phyloP scores from a whole-genome alignment of 306 rosid species.

The Castanea sativa region DNA sequence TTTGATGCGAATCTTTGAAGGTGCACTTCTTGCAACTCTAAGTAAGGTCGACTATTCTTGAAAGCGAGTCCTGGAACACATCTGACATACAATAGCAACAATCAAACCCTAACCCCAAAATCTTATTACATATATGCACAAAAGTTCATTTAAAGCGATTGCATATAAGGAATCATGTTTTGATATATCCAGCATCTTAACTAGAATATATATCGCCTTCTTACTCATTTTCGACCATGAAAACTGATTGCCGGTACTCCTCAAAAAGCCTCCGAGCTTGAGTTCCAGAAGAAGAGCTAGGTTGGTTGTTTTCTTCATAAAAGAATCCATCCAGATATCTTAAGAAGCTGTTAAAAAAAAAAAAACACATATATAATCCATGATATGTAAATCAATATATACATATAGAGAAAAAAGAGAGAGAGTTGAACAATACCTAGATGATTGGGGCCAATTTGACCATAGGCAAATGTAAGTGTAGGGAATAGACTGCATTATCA shows the following conservation, averaged over 20 bases:
- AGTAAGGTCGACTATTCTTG: constrained; percentile 36
- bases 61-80: constrained; percentile 76
- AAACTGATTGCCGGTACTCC: constrained; percentile 36
- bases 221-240: constrained; percentile 61
- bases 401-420: not conserved
- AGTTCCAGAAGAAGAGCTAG: constrained; percentile 55
- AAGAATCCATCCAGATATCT: constrained; percentile 64
- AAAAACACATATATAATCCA: not conserved
- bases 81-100: constrained; percentile 27
- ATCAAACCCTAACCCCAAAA: too few relatives aligned
- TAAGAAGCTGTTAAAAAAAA: constrained; percentile 42
- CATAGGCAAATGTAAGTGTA: constrained; percentile 80
- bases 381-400: not conserved
- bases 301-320: constrained; percentile 39
- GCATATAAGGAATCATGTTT: not conserved
- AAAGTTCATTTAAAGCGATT: not conserved
- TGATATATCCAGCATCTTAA: not conserved
- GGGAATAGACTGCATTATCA: constrained; percentile 46
- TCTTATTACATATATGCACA: not conserved
- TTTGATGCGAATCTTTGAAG: constrained; percentile 52
- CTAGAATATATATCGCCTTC: not conserved
- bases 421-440: constrained; percentile 42
- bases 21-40: constrained; percentile 57
- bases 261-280: constrained; percentile 51
- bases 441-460: constrained; percentile 41